Conservation (phyloP, 2,329 filamentous ascomycete genomes). For the Pseudogymnoascus pannorum region DNA sequence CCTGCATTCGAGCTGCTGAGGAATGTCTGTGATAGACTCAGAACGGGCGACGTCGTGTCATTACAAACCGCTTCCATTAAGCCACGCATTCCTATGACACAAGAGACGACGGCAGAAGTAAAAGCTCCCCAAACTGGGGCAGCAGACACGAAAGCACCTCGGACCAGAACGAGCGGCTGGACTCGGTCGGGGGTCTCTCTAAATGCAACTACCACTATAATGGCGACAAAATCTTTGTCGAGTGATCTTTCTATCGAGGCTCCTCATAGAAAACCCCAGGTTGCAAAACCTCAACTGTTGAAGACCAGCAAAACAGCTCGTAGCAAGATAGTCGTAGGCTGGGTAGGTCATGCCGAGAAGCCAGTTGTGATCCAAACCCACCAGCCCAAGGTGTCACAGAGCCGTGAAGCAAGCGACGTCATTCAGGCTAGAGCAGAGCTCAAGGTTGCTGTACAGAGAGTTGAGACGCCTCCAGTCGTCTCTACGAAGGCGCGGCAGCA, state of each 20-base stretch:
- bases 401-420: not conserved
- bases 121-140: not conserved
- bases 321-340: constrained; percentile 10
- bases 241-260: not conserved
- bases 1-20: not conserved
- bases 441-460: not conserved
- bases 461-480: not conserved
- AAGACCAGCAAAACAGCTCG: constrained; percentile 9
- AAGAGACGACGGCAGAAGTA: not conserved
- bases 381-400: not conserved
- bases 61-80: not conserved
- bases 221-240: not conserved
- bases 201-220: not conserved
- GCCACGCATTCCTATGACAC: not conserved
- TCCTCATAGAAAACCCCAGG: not conserved
- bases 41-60: not conserved
- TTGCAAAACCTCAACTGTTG: not conserved
- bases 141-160: not conserved
- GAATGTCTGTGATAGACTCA: not conserved
- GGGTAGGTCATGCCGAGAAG: not conserved
- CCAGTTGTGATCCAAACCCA: not conserved
- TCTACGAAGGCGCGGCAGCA: not conserved
- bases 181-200: not conserved
- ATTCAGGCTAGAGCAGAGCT: not conserved
- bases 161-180: not conserved